Evolutionary conservation across 1,284 basidiomycete genomes (phyloP).

Genomic region (Trametes hirsuta): DNA sequence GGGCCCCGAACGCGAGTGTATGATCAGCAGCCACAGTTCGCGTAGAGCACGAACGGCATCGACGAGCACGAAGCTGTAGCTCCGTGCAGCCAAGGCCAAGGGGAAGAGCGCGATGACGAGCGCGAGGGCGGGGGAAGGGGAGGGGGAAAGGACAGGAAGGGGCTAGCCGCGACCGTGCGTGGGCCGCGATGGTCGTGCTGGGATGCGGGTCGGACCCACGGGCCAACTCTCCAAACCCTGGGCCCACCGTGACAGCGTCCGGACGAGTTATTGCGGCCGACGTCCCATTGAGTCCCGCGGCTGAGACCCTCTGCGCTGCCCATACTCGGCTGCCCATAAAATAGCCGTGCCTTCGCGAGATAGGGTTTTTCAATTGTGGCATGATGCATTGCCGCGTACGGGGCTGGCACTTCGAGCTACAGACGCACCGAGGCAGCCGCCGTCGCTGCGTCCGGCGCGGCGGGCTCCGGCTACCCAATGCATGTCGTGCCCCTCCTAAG

Average conservation of each 20-base stretch:
- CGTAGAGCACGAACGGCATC: not conserved
- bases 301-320: not conserved
- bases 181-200: not conserved
- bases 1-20: not conserved
- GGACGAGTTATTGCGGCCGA: no score
- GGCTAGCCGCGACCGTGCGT: not conserved
- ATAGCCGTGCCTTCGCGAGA: conserved; percentile 21
- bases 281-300: not conserved
- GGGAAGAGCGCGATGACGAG: no score
- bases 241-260: not conserved
- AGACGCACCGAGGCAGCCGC: not conserved
- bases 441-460: no score
- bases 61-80: no score
- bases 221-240: conserved; percentile 5
- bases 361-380: conserved; percentile 11
- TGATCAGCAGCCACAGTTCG: not conserved
- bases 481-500: no score
- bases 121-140: no score
- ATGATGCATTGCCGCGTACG: not conserved
- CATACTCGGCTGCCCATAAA: conserved; percentile 12
- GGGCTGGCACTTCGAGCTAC: not conserved
- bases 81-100: no score
- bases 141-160: no score
- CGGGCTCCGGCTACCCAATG: no score
- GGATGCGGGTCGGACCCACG: conserved; percentile 1